Evolutionary conservation across 108 stramenopile species (phyloP).

Genomic region (Aureococcus anophagefferens): DNA sequence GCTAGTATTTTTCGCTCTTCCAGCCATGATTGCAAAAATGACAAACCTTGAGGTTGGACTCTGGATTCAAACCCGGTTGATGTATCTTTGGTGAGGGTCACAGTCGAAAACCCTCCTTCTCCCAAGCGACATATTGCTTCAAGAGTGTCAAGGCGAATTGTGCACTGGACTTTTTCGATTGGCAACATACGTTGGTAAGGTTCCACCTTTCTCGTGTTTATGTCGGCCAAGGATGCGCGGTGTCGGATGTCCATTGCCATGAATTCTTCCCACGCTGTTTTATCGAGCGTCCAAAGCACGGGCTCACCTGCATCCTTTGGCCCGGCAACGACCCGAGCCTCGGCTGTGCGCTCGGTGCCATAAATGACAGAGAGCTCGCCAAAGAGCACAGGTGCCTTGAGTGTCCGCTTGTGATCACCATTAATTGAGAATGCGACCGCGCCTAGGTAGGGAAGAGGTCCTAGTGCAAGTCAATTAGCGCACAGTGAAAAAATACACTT

Average conservation of each 20-base stretch:
- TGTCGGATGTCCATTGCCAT: too few species aligned
- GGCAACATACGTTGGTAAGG: too few species aligned
- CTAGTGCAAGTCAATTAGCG: too few species aligned
- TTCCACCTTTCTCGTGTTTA: too few species aligned
- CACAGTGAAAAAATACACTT: too few species aligned
- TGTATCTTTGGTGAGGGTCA: conserved; percentile 17
- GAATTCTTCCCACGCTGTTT: conserved; percentile 20
- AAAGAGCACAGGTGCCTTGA: conserved; percentile 6
- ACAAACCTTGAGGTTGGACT: conserved; percentile 16
- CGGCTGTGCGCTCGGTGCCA: conserved; percentile 32
- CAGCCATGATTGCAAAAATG: conserved; percentile 15
- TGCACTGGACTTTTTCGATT: too few species aligned
- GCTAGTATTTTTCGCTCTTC: conserved; percentile 11
- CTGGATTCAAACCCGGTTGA: conserved; percentile 33
- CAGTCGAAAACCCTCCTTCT: conserved; percentile 31
- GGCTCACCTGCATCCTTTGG: not conserved
- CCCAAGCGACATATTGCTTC: too few species aligned
- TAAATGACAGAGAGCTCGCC: conserved; percentile 48
- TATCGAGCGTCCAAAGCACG: not conserved
- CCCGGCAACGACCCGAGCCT: conserved; percentile 9
- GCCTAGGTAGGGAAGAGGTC: too few species aligned
- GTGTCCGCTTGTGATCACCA: too few species aligned
- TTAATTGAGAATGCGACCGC: too few species aligned
- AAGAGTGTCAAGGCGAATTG: too few species aligned
- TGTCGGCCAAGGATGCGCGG: too few species aligned